Percentiles rank a stretch among this genome's conserved stretches.
Conservation (phyloP, 257 asterid species). For the Buddleja alternifolia region DNA sequence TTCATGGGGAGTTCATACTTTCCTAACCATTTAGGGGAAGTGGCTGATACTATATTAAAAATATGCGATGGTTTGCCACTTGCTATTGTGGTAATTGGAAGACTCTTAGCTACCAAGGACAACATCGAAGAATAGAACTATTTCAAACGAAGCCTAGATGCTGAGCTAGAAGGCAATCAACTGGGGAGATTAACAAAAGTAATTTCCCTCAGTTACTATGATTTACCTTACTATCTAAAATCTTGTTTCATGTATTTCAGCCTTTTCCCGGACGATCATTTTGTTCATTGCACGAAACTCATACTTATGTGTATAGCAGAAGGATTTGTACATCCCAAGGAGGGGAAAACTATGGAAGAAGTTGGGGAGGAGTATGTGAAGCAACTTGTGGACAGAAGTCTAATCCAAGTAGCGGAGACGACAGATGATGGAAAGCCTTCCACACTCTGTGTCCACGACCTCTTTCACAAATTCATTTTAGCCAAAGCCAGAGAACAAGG, state of each 20-base stretch:
- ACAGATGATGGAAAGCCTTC: neutral
- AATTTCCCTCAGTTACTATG: slow-evolving; percentile 25
- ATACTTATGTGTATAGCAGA: slow-evolving; percentile 25
- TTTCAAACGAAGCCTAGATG: slow-evolving; percentile 31
- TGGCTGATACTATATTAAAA: slow-evolving; percentile 3
- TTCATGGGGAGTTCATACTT: slow-evolving; percentile 19
- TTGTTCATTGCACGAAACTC: neutral
- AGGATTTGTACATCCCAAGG: slow-evolving; percentile 21
- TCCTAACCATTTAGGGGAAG: slow-evolving; percentile 22
- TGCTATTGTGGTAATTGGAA: slow-evolving; percentile 31
- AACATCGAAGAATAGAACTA: slow-evolving; percentile 28
- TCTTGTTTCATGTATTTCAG: slow-evolving; percentile 29
- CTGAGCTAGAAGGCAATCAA: slow-evolving; percentile 26
- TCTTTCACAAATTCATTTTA: slow-evolving; percentile 12
- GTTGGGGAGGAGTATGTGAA: slow-evolving; percentile 15
- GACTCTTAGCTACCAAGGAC: slow-evolving; percentile 29
- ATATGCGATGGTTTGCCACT: slow-evolving; percentile 35
- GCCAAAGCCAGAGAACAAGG: slow-evolving; percentile 24
- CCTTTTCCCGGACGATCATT: slow-evolving; percentile 11
- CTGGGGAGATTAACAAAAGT: neutral
- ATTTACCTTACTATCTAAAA: no score
- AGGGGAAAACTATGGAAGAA: slow-evolving; percentile 21
- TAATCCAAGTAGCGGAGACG: slow-evolving; percentile 7
- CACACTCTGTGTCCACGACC: slow-evolving; percentile 14
- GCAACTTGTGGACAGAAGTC: slow-evolving; percentile 22